phyloP scores from a whole-genome alignment of 2,329 filamentous ascomycete species.

The Stagonosporopsis rhizophila region DNA sequence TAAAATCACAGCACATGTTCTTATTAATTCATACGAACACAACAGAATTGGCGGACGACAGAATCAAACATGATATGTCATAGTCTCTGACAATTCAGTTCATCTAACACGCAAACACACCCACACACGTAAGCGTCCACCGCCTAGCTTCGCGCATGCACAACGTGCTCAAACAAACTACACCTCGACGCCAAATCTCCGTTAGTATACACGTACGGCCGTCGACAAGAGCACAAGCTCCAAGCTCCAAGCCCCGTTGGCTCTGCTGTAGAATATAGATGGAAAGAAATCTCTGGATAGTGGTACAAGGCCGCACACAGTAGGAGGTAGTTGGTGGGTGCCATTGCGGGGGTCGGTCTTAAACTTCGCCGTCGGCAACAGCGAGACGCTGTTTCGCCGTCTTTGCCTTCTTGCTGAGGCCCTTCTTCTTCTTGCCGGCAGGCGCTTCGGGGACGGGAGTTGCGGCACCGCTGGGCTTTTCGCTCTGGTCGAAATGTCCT shows the following conservation, averaged over 20 bases:
- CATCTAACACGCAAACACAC: too few species aligned
- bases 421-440: slow-evolving; percentile 53
- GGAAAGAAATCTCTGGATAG: background rate
- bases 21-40: too few species aligned
- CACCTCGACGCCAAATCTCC: background rate
- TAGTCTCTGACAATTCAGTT: too few species aligned
- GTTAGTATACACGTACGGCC: background rate
- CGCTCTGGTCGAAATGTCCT: slow-evolving; percentile 91
- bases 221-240: background rate
- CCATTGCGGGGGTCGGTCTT: slow-evolving; percentile 3
- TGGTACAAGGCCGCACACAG: background rate
- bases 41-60: too few species aligned
- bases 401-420: slow-evolving; percentile 60
- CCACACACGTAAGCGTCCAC: background rate
- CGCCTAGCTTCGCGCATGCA: too few species aligned
- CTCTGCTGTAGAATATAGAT: background rate
- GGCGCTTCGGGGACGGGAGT: slow-evolving; percentile 70
- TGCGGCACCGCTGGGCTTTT: slow-evolving; percentile 83
- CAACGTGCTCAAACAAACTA: background rate
- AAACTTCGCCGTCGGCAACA: slow-evolving; percentile 55
- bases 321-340: background rate
- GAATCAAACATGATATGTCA: too few species aligned
- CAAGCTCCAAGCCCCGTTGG: background rate
- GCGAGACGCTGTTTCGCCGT: slow-evolving; percentile 58
- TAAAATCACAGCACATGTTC: too few species aligned